Evolutionary conservation across 495 filamentous ascomycete species (phyloP).

Genomic region (Cenococcum geophilum): DNA sequence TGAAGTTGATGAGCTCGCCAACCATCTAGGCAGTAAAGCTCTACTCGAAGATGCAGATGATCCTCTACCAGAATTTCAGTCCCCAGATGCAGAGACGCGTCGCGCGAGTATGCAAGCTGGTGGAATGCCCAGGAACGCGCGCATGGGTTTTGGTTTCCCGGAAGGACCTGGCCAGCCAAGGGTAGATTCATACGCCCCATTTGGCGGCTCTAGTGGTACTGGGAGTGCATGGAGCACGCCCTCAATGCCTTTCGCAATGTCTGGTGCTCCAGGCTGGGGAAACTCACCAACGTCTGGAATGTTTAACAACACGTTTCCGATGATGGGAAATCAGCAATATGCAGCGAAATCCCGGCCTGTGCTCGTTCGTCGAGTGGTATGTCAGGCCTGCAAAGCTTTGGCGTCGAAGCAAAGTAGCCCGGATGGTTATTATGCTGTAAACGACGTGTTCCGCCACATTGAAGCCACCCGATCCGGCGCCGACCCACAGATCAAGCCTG

Average conservation of each 20-base stretch:
- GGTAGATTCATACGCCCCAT: constrained; percentile 20
- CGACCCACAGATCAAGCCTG: constrained; percentile 55
- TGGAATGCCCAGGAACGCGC: constrained; percentile 29
- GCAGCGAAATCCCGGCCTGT: constrained; percentile 49
- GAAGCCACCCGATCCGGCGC: constrained; percentile 50
- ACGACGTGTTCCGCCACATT: constrained; percentile 59
- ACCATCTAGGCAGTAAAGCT: constrained; percentile 87
- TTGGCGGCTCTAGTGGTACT: constrained; percentile 21
- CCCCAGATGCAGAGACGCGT: constrained; percentile 32
- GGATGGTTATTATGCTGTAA: constrained; percentile 61
- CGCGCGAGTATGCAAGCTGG: constrained; percentile 32
- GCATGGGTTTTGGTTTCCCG: constrained; percentile 33
- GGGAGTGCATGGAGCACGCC: constrained; percentile 35
- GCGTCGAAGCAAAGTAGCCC: constrained; percentile 35
- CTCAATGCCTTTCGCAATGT: constrained; percentile 28
- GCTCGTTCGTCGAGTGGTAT: constrained; percentile 52
- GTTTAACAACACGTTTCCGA: constrained; percentile 47
- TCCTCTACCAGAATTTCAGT: constrained; percentile 38
- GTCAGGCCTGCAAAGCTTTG: constrained; percentile 55
- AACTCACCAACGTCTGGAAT: constrained; percentile 26
- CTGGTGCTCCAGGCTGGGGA: constrained; percentile 27
- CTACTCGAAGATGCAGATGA: constrained; percentile 77
- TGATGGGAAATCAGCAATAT: constrained; percentile 39
- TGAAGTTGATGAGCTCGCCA: constrained; percentile 63
- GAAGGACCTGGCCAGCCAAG: constrained; percentile 17